Conservation (phyloP, 805 yeast genomes). For the Monosporozyma siamensis region DNA sequence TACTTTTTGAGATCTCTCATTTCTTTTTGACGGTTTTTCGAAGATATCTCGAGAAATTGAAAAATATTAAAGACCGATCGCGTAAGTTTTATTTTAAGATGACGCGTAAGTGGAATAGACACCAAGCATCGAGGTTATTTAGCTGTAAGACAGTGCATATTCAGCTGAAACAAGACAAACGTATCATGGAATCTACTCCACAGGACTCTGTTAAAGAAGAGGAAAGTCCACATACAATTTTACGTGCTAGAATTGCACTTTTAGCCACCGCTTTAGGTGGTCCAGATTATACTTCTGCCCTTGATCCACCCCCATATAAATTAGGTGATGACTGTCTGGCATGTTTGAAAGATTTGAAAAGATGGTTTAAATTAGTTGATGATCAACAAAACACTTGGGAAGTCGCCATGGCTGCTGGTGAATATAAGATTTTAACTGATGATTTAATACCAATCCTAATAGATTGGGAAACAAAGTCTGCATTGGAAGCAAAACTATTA, state of each 20-base stretch:
- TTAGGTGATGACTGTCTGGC: constrained; percentile 73
- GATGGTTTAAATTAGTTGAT: constrained; percentile 82
- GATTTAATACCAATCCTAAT: constrained; percentile 70
- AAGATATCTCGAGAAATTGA: too few relatives aligned
- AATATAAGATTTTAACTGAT: constrained; percentile 58
- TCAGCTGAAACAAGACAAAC: too few relatives aligned
- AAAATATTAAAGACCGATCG: background rate
- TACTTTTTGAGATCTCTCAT: background rate
- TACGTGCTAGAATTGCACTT: constrained; percentile 67
- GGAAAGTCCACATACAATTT: constrained; percentile 22
- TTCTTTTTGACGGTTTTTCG: background rate
- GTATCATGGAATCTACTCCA: background rate
- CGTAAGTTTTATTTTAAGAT: background rate
- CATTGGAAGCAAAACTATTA: constrained; percentile 15
- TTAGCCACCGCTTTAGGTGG: constrained; percentile 90
- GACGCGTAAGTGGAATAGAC: background rate
- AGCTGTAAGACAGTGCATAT: background rate
- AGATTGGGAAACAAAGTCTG: constrained; percentile 50
- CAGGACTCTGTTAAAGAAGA: background rate
- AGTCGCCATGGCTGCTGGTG: constrained; percentile 83
- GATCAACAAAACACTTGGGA: constrained; percentile 60
- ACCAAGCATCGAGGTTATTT: background rate
- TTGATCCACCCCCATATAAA: constrained; percentile 48
- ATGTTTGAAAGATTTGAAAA: constrained; percentile 76
- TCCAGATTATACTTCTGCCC: constrained; percentile 51